These are phyloP conservation scores for Eucalyptus leucophloia DNA, from an alignment of 345 rosid genomes.

Conservation along the genomic window DNA sequence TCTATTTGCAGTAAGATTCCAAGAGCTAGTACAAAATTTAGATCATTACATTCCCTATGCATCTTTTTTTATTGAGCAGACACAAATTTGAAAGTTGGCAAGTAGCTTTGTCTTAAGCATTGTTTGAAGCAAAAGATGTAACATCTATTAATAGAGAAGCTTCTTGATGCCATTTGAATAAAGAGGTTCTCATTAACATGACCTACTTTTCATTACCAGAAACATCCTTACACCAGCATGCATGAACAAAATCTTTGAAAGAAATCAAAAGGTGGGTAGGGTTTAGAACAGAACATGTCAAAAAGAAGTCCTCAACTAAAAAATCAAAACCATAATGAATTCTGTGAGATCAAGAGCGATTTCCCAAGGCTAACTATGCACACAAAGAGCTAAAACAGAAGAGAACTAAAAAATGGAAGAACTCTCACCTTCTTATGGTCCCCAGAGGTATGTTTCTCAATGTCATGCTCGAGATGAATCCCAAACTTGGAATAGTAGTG, in stretches of 20 bases:
- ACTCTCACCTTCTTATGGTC: conserved; percentile 37
- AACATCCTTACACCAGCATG: not conserved
- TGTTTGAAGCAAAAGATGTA: not conserved
- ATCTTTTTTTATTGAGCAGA: not conserved
- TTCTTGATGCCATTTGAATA: not conserved
- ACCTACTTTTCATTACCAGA: not conserved
- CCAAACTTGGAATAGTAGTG: conserved; percentile 33
- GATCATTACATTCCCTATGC: not conserved
- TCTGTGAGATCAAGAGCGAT: not conserved
- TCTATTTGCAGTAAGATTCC: not conserved
- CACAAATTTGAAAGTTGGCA: not conserved
- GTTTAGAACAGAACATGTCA: not conserved
- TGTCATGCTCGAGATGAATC: conserved; percentile 34
- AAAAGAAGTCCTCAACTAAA: not conserved
- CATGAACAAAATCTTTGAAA: not conserved
- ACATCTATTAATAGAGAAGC: not conserved
- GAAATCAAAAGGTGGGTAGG: not conserved
- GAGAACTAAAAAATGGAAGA: not conserved
- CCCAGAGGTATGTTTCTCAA: conserved; percentile 18
- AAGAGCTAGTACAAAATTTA: not conserved
- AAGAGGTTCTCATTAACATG: not conserved
- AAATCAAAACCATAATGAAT: not conserved
- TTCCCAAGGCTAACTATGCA: not conserved
- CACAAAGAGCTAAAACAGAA: not conserved
- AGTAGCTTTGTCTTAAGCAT: not conserved